Conservation (phyloP, 1,139 yeast genomes). For the Suhomyces ambrosiae region DNA sequence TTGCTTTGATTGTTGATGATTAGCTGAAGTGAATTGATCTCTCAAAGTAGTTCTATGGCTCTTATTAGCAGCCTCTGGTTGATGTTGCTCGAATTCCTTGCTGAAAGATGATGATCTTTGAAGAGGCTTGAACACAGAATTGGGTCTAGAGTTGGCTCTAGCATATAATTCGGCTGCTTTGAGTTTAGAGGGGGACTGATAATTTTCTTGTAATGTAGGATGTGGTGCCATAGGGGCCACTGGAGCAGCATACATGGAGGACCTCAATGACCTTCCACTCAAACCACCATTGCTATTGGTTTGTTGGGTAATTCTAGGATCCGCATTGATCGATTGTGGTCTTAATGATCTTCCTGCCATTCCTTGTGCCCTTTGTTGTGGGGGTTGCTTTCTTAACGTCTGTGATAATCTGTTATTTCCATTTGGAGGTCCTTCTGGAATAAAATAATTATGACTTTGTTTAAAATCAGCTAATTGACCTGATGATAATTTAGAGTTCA, state of each 20-base stretch:
- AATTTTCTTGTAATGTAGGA: constrained; percentile 43
- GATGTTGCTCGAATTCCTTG: constrained; percentile 31
- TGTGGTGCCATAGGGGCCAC: constrained; percentile 48
- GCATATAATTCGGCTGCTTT: constrained; percentile 54
- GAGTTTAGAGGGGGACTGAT: constrained; percentile 45
- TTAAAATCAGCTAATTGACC: constrained; percentile 31
- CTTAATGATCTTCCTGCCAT: constrained; percentile 32
- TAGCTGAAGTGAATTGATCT: constrained; percentile 10
- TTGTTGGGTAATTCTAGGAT: constrained; percentile 10
- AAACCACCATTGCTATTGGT: constrained; percentile 22
- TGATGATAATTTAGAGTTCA: constrained; percentile 61
- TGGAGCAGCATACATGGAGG: constrained; percentile 22
- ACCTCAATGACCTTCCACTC: constrained; percentile 36
- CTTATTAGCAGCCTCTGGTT: constrained; percentile 1
- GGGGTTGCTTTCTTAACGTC: constrained; percentile 34
- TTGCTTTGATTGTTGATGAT: constrained; percentile 5
- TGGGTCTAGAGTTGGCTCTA: constrained; percentile 48
- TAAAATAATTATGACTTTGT: constrained; percentile 3
- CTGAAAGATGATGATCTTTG: constrained; percentile 58
- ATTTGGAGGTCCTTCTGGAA: constrained; percentile 10
- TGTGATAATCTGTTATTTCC: constrained; percentile 32
- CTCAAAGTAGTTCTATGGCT: constrained; percentile 20
- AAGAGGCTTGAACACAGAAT: constrained; percentile 41
- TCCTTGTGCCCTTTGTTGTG: constrained; percentile 18
- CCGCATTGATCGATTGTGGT: constrained; percentile 31